Conservation (phyloP, 768 basidiomycete species). For the Termitomyces titanicus region DNA sequence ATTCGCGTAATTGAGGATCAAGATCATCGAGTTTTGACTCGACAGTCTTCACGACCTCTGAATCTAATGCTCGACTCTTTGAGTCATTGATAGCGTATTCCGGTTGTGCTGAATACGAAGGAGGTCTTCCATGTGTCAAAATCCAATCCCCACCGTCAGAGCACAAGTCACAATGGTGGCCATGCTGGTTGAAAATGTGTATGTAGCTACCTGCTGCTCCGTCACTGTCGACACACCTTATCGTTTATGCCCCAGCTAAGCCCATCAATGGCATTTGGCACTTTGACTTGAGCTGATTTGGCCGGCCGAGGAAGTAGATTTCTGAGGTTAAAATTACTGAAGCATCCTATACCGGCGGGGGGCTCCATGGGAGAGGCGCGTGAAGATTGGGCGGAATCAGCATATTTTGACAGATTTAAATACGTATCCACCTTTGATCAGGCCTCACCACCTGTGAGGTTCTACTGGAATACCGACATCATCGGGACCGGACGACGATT, state of each 20-base stretch:
- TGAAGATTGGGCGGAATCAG: not conserved
- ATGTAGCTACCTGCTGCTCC: not conserved
- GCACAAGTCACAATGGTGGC: not conserved
- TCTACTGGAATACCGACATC: constrained; percentile 2
- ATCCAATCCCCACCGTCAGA: constrained; percentile 25
- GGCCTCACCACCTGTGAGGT: not conserved
- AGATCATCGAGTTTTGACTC: constrained; percentile 50
- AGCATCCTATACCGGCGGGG: constrained; percentile 10
- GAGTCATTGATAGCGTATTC: constrained; percentile 1
- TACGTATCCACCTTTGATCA: not conserved
- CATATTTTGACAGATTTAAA: not conserved
- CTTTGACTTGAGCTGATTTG: not conserved
- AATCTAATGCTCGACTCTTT: constrained; percentile 14
- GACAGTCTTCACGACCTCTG: constrained; percentile 49
- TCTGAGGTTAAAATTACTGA: constrained; percentile 9
- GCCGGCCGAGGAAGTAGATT: constrained; percentile 3
- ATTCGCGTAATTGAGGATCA: constrained; percentile 47
- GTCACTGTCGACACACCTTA: constrained; percentile 2
- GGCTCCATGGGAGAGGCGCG: not conserved
- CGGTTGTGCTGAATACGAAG: constrained; percentile 31
- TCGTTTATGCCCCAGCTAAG: not conserved
- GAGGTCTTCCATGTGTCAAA: constrained; percentile 30
- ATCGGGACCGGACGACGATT: not conserved
- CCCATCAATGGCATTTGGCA: not conserved
- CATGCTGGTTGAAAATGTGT: not conserved